Conservation (phyloP, 1,284 basidiomycete genomes). For the Rhodotorula sp. region DNA sequence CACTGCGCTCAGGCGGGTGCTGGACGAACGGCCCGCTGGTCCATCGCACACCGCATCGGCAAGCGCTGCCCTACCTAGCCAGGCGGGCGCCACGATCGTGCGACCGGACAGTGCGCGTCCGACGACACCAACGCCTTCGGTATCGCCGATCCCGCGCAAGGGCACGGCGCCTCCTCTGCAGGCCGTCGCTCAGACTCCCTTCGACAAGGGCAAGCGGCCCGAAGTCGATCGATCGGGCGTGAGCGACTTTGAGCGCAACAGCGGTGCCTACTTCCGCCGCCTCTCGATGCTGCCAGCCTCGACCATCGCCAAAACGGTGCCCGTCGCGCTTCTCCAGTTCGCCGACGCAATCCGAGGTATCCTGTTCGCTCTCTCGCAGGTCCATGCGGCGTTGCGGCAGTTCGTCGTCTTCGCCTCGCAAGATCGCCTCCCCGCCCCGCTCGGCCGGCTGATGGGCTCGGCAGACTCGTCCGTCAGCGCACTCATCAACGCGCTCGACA, state of each 20-base stretch:
- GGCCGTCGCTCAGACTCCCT: not conserved
- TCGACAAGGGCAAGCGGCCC: conserved; percentile 55
- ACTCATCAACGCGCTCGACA: conserved; percentile 85
- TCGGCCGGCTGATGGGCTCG: conserved; percentile 80
- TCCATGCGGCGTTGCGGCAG: conserved; percentile 85
- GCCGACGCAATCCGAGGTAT: conserved; percentile 88
- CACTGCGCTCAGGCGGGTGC: conserved; percentile 2
- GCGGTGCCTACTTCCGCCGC: conserved; percentile 81
- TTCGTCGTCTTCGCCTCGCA: conserved; percentile 84
- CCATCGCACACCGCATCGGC: conserved; percentile 3
- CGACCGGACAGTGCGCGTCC: conserved; percentile 12
- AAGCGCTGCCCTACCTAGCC: not conserved
- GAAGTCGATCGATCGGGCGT: conserved; percentile 53
- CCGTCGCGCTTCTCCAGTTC: conserved; percentile 69
- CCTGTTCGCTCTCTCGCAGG: conserved; percentile 87
- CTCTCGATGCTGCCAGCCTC: conserved; percentile 71
- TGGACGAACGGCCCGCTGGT: not conserved
- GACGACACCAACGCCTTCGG: not conserved
- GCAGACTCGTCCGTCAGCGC: conserved; percentile 78
- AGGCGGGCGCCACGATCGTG: not conserved
- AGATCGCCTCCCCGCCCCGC: conserved; percentile 76
- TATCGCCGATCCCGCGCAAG: not conserved
- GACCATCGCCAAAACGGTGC: conserved; percentile 68
- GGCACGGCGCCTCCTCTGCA: not conserved
- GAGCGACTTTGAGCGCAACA: conserved; percentile 68